Percentiles rank a stretch among this genome's conserved stretches.
phyloP scores from a whole-genome alignment of 2,329 filamentous ascomycete species.

The Colletotrichum kahawae region DNA sequence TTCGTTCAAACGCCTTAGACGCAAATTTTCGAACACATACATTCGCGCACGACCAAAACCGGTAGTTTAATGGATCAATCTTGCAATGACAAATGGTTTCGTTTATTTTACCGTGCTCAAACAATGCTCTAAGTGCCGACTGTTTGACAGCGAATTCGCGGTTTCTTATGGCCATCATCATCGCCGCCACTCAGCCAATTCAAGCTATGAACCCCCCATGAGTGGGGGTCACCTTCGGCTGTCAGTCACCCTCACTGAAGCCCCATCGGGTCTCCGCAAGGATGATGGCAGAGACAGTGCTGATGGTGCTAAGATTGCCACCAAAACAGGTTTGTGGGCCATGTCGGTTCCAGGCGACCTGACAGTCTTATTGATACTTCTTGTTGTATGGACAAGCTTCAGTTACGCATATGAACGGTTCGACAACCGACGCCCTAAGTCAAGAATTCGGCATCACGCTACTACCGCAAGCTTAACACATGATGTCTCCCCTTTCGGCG shows the following conservation, averaged over 20 bases:
- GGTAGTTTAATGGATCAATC: neutral
- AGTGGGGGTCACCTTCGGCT: neutral
- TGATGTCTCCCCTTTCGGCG: neutral
- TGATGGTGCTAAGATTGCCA: neutral
- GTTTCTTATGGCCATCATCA: neutral
- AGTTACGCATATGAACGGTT: neutral
- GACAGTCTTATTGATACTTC: neutral
- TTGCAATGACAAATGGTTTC: neutral
- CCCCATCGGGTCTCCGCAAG: neutral
- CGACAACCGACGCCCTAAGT: neutral
- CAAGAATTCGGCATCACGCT: neutral
- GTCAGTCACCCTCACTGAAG: neutral
- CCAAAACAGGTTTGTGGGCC: neutral
- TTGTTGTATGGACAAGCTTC: neutral
- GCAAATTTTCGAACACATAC: accelerated
- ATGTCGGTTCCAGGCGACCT: neutral
- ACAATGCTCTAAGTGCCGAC: no score
- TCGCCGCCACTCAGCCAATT: neutral
- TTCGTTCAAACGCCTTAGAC: neutral
- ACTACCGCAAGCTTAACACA: neutral
- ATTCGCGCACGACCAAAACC: neutral
- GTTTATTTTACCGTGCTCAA: no score
- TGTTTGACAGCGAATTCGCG: no score
- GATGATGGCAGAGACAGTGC: neutral
- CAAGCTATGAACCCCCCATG: neutral